Base-by-base conservation (phyloP, 257 asterid genomes). In the Lithospermum erythrorhizon region DNA sequence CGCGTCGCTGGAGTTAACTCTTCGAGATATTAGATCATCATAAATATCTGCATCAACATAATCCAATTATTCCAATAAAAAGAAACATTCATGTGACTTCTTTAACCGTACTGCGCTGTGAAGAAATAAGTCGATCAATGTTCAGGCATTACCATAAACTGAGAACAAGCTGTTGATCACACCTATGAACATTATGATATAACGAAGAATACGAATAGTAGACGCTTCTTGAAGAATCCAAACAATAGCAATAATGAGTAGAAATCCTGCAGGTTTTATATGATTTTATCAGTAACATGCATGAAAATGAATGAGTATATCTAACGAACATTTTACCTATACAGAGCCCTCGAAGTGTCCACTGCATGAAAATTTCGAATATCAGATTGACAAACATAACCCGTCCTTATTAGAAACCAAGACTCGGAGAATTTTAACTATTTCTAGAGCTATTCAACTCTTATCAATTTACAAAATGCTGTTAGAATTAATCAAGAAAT, bases 161-260 rank as follows among this genome's bases (percentile, higher is more conserved):
- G 82, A 76, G 63, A 76, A 73, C 59, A 73, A 66, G 70, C 82
- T 76, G 82, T 73, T 76, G 78, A 73, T 73, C 8, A 76, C 78
- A 45, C 81, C 81, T 76, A 76, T 66, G 58, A 76, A 76, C 41
- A 76, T 60, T 32, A 76, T 76, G 69, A 76, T 69, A 69, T 76
- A 76, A 41, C 78, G 82, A 62, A 76, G 74, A 53, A 76, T 69
- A n/a, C 29, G 67, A 20, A 76, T 55, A 49, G 65, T 67, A 29
- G 76, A 73, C 32, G 76, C 69, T 70, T 76, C 82, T 67, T 76
- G 82, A 48, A 76, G 69, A 63, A 73, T 23, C 82, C 82, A 76
- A 20, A 76, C 56, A 30, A 73, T 41, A 67, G 45, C 82, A 66
- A 76, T 30, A 55, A 76, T 66, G 37, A 70, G 6, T 47, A 76